Evolutionary conservation across 2,329 filamentous ascomycete species (phyloP).

Genomic region (Helotiales sp.): DNA sequence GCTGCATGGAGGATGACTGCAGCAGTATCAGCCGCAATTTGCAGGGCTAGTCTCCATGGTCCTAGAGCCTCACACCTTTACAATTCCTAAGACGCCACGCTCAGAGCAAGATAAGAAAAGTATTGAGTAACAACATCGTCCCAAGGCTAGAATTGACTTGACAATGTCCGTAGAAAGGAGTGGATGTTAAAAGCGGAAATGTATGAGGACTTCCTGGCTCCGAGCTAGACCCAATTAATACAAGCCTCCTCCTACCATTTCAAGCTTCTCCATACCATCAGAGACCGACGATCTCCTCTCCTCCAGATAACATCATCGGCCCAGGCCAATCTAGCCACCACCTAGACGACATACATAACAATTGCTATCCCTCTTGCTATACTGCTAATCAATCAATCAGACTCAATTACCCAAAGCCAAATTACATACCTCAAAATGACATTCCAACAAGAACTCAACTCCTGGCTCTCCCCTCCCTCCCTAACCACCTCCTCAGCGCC

Average conservation of each 20-base stretch:
- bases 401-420: neutral
- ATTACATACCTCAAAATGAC: slow-evolving; percentile 27
- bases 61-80: too few species aligned
- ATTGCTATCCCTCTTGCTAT: neutral
- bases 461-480: slow-evolving; percentile 28
- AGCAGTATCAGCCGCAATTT: neutral
- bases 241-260: too few species aligned
- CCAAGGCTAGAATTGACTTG: neutral
- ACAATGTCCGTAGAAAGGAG: neutral
- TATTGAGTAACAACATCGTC: too few species aligned
- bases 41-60: neutral
- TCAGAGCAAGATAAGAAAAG: neutral
- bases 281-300: neutral
- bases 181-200: too few species aligned
- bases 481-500: slow-evolving; percentile 47
- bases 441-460: slow-evolving; percentile 33
- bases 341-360: neutral
- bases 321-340: neutral
- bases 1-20: neutral
- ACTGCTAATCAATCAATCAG: neutral
- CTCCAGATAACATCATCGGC: neutral
- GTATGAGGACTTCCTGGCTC: neutral
- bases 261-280: neutral
- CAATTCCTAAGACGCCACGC: neutral
- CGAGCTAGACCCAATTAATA: neutral